Base-by-base conservation (phyloP, 148 eudicot genomes). In the Pouteria glomerata region DNA sequence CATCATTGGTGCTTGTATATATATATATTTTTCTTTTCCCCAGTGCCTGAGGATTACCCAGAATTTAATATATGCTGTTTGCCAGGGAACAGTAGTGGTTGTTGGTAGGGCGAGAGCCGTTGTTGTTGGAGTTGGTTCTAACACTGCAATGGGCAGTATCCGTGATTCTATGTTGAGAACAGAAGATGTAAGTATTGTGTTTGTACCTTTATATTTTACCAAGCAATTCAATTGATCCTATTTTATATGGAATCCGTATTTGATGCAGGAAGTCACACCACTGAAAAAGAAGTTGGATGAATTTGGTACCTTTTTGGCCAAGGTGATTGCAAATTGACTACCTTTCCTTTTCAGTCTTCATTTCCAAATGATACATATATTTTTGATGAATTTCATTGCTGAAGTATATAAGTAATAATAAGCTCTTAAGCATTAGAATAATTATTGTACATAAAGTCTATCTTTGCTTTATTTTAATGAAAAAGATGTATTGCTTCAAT, bases 101-200 rank as follows among this genome's bases (percentile, higher is more conserved):
- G 85, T 93, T 77, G 98, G 98, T 78, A 84, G 97, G 80, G 97
- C 93, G 70, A 88, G 93, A 82, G 96, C 97, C 23, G 85, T 89
- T 83, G 98, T 95, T 53, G 82, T 85, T 82, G 97, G 96, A 51
- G 96, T 91, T 81, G 98, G 98, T 72, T 91, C 97, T 66, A 95
- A 92, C 76, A 95, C 98, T 64, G 98, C 98, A 26, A 95, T 95
- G 97, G 98, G 98, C 68, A 95, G 87, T 85, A 95, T 95, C 84
- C 98, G 97, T 24, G 97, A 95, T 82, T 91, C 98, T 57, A 95
- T 95, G 98, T 81, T 95, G 77, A 90, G 73, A 61, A 95, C 98
- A 0, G 98, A 95, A 73, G 98, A 95, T 74, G 98, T 95, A 80
- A 86, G 90, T 55, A 70, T 66, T 63, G 34, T 66, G 13, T 39